phyloP scores from a whole-genome alignment of 192 early-diverging fungal genomes.

The Chytriomyces sp. region DNA sequence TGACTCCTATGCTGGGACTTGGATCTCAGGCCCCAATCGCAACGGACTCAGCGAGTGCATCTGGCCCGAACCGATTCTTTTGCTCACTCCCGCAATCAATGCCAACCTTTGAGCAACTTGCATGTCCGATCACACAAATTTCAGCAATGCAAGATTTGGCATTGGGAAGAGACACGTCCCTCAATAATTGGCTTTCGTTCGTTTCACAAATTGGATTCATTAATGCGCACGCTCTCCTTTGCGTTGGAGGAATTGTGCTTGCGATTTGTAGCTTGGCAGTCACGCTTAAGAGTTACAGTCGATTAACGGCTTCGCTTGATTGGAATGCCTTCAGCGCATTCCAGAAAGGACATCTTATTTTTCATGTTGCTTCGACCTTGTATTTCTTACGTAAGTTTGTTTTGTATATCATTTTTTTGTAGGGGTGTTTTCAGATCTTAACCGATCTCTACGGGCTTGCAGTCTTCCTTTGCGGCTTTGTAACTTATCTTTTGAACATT shows the following conservation, averaged over 20 bases:
- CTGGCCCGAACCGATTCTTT: too few species aligned
- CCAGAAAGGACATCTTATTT: background rate
- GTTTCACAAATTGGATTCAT: slow-evolving; percentile 26
- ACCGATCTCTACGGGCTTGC: background rate
- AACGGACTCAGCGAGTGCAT: too few species aligned
- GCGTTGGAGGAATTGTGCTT: background rate
- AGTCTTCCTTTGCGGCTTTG: slow-evolving; percentile 19
- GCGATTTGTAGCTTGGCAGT: background rate
- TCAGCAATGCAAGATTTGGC: too few species aligned
- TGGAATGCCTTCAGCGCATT: background rate
- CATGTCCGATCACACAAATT: too few species aligned
- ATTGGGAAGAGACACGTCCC: too few species aligned
- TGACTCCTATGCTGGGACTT: too few species aligned
- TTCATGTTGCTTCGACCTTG: background rate
- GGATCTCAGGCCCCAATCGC: too few species aligned
- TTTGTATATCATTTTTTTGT: background rate
- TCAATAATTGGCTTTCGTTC: slow-evolving; percentile 9
- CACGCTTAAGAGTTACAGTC: background rate
- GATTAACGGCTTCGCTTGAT: slow-evolving; percentile 3
- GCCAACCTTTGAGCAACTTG: too few species aligned
- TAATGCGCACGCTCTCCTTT: slow-evolving; percentile 18
- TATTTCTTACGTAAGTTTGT: background rate
- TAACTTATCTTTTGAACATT: background rate
- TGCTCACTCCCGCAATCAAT: too few species aligned
- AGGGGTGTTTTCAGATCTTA: background rate